A percentile compares a stretch with the other conserved stretches of the same genome.
phyloP scores from a whole-genome alignment of 345 rosid species.

The Populus nigra region DNA sequence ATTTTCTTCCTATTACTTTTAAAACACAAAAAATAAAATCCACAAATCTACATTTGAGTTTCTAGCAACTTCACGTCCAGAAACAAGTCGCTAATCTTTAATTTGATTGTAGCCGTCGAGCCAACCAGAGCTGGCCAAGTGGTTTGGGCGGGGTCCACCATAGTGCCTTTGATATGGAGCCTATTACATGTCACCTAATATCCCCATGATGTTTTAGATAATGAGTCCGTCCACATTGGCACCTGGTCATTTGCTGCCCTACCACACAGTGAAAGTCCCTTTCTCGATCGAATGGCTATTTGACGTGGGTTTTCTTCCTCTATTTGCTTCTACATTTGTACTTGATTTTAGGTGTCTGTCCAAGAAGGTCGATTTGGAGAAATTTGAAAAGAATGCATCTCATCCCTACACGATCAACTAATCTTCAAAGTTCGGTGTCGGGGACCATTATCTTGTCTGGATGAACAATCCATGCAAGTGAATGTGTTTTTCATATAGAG shows the following conservation, averaged over 20 bases:
- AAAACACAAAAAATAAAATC: background rate
- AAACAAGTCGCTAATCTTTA: background rate
- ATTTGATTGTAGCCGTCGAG: slow-evolving; percentile 10
- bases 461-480: slow-evolving; percentile 9
- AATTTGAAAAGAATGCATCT: slow-evolving; percentile 13
- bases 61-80: background rate
- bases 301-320: background rate
- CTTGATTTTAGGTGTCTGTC: background rate
- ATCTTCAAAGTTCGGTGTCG: background rate
- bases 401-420: slow-evolving; percentile 13
- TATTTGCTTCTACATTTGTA: background rate
- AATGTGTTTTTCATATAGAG: slow-evolving; percentile 8
- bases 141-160: background rate
- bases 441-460: slow-evolving; percentile 30
- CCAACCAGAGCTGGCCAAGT: slow-evolving; percentile 11
- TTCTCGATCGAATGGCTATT: background rate
- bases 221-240: background rate
- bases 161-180: slow-evolving; percentile 13
- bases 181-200: background rate
- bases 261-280: background rate
- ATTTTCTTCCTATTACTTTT: no score
- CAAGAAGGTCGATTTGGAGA: background rate
- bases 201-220: slow-evolving; percentile 4
- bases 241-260: background rate
- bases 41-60: background rate